Percentiles rank a stretch among this genome's conserved stretches.
Evolutionary conservation across 257 asterid species (phyloP).

Genomic region (Salvia rosmarinus): DNA sequence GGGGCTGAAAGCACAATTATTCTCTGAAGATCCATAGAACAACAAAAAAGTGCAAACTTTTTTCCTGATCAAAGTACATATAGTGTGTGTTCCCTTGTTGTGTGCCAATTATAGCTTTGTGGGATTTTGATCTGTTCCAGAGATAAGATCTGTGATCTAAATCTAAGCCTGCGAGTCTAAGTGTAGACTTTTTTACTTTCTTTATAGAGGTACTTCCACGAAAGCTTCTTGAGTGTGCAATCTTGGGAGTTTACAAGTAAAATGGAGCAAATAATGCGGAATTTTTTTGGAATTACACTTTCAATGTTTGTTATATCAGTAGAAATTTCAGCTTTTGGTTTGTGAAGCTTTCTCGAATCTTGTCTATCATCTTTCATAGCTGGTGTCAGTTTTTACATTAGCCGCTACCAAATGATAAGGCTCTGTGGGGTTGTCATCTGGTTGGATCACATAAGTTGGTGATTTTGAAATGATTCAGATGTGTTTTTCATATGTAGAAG

Average conservation of each 20-base stretch:
- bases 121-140: neutral
- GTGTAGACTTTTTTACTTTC: neutral
- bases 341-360: neutral
- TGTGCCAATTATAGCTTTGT: slow-evolving; percentile 6
- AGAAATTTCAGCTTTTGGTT: neutral
- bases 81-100: neutral
- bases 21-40: neutral
- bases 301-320: neutral
- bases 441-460: neutral
- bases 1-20: neutral
- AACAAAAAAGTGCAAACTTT: neutral
- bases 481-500: neutral
- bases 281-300: neutral
- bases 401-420: neutral
- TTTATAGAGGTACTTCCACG: neutral
- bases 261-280: neutral
- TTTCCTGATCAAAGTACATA: slow-evolving; percentile 6
- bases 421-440: neutral
- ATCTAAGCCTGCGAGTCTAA: neutral
- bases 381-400: neutral
- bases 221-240: slow-evolving; percentile 2
- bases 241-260: neutral
- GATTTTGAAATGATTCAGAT: neutral
- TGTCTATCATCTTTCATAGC: neutral
- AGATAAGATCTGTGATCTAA: neutral